phyloP scores from a whole-genome alignment of 495 filamentous ascomycete species.

The Collariella sp. region DNA sequence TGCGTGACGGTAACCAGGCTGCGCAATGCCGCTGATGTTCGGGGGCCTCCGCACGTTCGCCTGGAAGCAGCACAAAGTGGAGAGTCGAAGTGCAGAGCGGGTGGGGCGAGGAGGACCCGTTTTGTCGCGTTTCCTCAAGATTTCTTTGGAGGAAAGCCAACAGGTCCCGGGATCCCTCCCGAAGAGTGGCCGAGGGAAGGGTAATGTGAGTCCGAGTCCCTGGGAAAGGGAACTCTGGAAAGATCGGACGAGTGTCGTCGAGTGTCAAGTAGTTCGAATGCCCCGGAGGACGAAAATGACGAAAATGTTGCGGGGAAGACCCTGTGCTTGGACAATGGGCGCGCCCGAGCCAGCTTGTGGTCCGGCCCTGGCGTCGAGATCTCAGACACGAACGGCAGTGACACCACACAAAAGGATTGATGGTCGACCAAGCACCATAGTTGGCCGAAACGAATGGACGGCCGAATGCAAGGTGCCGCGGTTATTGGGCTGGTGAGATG shows the following conservation, averaged over 20 bases:
- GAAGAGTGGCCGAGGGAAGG: conserved; percentile 3
- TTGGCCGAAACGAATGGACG: conserved; percentile 3
- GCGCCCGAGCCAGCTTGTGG: conserved; percentile 4
- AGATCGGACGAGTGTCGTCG: not conserved
- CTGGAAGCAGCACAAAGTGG: not conserved
- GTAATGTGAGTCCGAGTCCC: not conserved
- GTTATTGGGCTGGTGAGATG: not conserved
- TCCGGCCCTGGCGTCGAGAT: conserved; percentile 11
- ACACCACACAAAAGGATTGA: not conserved
- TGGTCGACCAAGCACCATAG: not conserved
- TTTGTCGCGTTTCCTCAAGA: not conserved
- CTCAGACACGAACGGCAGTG: not conserved
- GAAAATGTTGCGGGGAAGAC: not conserved
- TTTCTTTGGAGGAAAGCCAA: not conserved
- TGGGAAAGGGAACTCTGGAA: not conserved
- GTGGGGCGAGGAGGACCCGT: not conserved
- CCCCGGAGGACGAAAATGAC: not conserved
- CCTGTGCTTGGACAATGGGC: conserved; percentile 4
- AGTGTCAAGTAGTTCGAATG: not conserved
- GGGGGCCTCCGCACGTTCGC: not conserved
- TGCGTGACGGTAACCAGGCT: conserved; percentile 3
- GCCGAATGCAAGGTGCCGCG: not conserved
- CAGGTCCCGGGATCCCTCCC: not conserved
- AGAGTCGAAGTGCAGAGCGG: not conserved
- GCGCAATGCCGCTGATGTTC: not conserved